phyloP scores from a whole-genome alignment of 768 basidiomycete species.

The Fomitopsis serialis region DNA sequence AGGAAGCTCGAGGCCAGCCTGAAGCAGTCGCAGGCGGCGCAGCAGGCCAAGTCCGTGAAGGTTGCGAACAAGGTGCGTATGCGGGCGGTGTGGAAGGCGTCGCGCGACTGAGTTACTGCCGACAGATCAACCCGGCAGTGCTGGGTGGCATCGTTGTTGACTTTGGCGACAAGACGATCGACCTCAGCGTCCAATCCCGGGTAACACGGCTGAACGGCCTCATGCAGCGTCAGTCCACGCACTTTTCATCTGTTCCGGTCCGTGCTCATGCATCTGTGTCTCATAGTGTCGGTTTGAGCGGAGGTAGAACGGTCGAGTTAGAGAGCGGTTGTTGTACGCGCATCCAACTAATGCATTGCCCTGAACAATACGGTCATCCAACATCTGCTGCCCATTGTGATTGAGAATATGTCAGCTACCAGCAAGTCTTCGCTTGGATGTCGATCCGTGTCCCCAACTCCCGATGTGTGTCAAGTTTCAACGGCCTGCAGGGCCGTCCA shows the following conservation, averaged over 20 bases:
- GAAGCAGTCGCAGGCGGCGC: constrained; percentile 81
- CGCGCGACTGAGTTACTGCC: background rate
- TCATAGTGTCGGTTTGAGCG: constrained; percentile 1
- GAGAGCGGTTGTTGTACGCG: background rate
- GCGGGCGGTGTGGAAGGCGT: background rate
- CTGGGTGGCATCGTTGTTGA: constrained; percentile 93
- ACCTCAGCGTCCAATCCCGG: constrained; percentile 89
- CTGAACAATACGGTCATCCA: too few relatives aligned
- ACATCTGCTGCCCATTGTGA: too few relatives aligned
- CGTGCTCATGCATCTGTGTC: background rate
- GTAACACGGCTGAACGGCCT: constrained; percentile 93
- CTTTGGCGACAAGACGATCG: constrained; percentile 97
- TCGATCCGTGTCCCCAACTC: too few relatives aligned
- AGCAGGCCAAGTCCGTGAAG: constrained; percentile 84
- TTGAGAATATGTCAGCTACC: too few relatives aligned
- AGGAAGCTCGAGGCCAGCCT: constrained; percentile 77
- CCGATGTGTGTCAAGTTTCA: too few relatives aligned
- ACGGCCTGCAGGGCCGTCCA: too few relatives aligned
- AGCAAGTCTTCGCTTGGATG: too few relatives aligned
- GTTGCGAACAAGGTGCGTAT: constrained; percentile 79
- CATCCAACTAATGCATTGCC: background rate
- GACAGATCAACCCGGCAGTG: constrained; percentile 84
- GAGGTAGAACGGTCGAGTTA: background rate
- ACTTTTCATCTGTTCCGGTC: background rate
- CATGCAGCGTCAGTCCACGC: constrained; percentile 59